Base-by-base conservation (phyloP, 305 asterid species). In the Plantago lanceolata region DNA sequence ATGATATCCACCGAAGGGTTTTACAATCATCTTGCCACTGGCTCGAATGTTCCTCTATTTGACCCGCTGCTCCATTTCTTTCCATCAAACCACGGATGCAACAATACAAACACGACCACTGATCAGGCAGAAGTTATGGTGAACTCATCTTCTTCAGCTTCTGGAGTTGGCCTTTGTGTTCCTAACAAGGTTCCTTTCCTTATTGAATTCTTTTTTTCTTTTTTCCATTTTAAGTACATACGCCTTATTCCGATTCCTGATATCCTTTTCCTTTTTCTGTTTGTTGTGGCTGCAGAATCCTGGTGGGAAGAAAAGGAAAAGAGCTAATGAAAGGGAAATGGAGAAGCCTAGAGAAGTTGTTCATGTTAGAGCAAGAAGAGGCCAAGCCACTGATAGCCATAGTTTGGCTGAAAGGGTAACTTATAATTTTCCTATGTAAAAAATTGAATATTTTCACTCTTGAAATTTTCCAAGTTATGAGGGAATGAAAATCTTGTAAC, bases 361-460 rank as follows among this genome's bases (percentile, higher is more conserved):
- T 61, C 98, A 87, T 89, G 97, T 93, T 20, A 81, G 97, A 75
- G 98, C 98, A 48, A 93, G 86, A 85, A 87, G 98, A 82, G 98
- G 97, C 40, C 98, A 93, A 73, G 98, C 98, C 19, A 93, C 98
- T 63, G 98, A 93, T 71, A 88, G 95, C 68, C 97, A 90, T 68
- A 93, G 98, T 69, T 77, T 93, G 79, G 96, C 98, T 63, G 98
- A 93, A 79, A 84, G 98, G 92, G 98, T 91, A 59, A 14, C 4
- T 59, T 8, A 19, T 2, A 4, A 28, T 20, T 43, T 19, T 59
- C 28, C 11, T 3, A n/a, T 29, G 31, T 33, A 21, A 19, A 19
- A 19, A 5, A 21, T 53, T 53, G 18, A 20, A 3, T 51, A 24
- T 24, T 24, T 24, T 24, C 28, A 24, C 3, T 24, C 28, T 24